phyloP scores from a whole-genome alignment of 192 early-diverging fungal species.

The Chytriomyces confervae region DNA sequence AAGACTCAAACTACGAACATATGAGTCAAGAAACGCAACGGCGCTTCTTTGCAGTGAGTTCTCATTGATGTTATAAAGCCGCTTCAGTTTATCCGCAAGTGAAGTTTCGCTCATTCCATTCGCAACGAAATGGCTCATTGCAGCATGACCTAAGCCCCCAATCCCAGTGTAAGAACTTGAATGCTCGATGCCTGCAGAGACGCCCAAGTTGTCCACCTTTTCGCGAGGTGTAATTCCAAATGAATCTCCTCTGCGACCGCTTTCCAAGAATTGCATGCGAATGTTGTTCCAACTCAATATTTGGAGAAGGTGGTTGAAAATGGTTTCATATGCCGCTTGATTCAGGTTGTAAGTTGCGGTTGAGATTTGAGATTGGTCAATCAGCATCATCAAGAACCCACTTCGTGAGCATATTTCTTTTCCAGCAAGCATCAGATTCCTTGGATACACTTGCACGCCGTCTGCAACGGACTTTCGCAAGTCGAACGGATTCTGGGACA shows the following conservation, averaged over 20 bases:
- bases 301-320: conserved; percentile 48
- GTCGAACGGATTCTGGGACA: background rate
- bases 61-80: conserved; percentile 33
- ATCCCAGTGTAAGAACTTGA: conserved; percentile 40
- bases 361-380: conserved; percentile 39
- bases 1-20: conserved; percentile 40
- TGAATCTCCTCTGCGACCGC: background rate
- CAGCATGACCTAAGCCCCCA: conserved; percentile 22
- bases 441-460: conserved; percentile 41
- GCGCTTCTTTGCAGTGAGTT: conserved; percentile 51
- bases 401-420: conserved; percentile 39
- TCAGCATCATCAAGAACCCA: conserved; percentile 48
- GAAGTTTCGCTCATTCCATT: background rate
- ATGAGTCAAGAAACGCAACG: conserved; percentile 55
- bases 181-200: conserved; percentile 12
- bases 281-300: conserved; percentile 60
- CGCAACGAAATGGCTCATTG: conserved; percentile 24
- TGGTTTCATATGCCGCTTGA: conserved; percentile 29
- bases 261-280: conserved; percentile 49
- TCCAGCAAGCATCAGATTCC: conserved; percentile 33
- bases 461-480: conserved; percentile 33
- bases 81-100: conserved; percentile 5
- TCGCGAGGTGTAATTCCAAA: background rate
- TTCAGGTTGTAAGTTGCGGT: conserved; percentile 54
- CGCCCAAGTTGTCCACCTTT: too few species aligned